phyloP scores from a whole-genome alignment of 768 basidiomycete genomes.

The Boletus bicolor region DNA sequence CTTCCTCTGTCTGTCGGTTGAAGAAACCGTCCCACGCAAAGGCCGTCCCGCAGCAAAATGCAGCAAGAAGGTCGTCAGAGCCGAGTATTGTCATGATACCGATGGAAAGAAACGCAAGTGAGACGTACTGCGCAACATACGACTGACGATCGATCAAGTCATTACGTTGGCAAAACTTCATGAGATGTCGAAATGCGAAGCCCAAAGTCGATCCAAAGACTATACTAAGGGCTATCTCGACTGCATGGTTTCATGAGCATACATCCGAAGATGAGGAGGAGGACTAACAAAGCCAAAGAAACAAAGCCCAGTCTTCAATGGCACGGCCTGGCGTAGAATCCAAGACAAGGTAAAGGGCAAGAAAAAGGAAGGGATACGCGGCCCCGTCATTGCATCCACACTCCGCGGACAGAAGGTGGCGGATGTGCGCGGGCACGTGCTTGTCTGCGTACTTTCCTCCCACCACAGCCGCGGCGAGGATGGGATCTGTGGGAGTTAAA shows the following conservation, averaged over 20 bases:
- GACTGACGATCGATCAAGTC: conserved; percentile 92
- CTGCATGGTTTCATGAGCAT: conserved; percentile 36
- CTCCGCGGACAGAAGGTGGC: conserved; percentile 65
- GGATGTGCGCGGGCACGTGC: conserved; percentile 86
- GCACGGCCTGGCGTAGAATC: conserved; percentile 61
- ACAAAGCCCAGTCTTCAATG: conserved; percentile 82
- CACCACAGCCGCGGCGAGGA: conserved; percentile 50
- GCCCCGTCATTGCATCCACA: conserved; percentile 97
- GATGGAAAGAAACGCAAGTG: conserved; percentile 78
- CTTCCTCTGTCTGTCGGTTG: conserved; percentile 91
- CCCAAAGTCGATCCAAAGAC: conserved; percentile 76
- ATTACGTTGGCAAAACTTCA: conserved; percentile 87
- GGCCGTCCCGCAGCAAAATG: conserved; percentile 92
- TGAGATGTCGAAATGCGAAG: conserved; percentile 77
- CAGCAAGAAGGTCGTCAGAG: conserved; percentile 90
- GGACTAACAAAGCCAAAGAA: conserved; percentile 79
- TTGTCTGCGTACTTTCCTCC: conserved; percentile 98
- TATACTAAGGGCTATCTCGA: conserved; percentile 74
- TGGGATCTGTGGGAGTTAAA: conserved; percentile 75
- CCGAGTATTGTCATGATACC: conserved; percentile 84
- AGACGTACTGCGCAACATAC: conserved; percentile 89
- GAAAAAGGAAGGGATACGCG: conserved; percentile 89
- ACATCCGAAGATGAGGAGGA: not conserved
- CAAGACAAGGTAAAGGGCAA: conserved; percentile 83
- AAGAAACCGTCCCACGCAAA: conserved; percentile 98